Evolutionary conservation across 1,284 basidiomycete species (phyloP), one percentile per base, ranked within the genome.

Genomic region (Rhizoctonia solani): DNA sequence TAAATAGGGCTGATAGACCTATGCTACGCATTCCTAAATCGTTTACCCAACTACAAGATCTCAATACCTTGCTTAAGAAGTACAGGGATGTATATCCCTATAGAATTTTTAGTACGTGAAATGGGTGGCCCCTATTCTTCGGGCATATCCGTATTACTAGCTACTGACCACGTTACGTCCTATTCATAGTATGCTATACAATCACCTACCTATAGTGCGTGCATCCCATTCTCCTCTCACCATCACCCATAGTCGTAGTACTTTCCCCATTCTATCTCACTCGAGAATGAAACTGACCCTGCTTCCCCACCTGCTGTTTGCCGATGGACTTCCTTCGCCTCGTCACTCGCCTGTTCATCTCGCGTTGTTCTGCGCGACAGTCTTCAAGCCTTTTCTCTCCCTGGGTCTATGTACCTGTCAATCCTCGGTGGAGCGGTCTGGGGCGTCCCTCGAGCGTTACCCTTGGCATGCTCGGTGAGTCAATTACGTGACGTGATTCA

Each of bases 321-420:
- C 34, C n/a, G n/a, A n/a, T n/a, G n/a, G n/a, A n/a, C n/a, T n/a
- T n/a, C n/a, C n/a, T n/a, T n/a, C n/a, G n/a, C n/a, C n/a, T n/a
- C n/a, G n/a, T n/a, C n/a, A n/a, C n/a, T n/a, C n/a, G n/a, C n/a
- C n/a, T n/a, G n/a, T n/a, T n/a, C n/a, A n/a, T n/a, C n/a, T n/a
- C n/a, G n/a, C n/a, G n/a, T n/a, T n/a, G n/a, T n/a, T 25, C 27
- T 65, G 44, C 54, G 13, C 13, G 54, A 16, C 75, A 95, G 93
- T 78, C 83, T 98, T 3, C 96, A 99, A 81, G 93, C 95, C 0
- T 99, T 98, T 78, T 95, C 93, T 1, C 84, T 99, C 4, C 96
- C 96, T 0, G 96, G 96, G 0, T 96, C 93, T 23, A 98, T 98
- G 95, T 99, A 99, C 76, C 86, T 99, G 69, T 94, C 93, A 56